A percentile compares a stretch with the other conserved stretches of the same genome.
These are phyloP conservation scores for Alternaria incomplexa DNA, from an alignment of 2,329 filamentous ascomycete genomes.

Conservation along the genomic window DNA sequence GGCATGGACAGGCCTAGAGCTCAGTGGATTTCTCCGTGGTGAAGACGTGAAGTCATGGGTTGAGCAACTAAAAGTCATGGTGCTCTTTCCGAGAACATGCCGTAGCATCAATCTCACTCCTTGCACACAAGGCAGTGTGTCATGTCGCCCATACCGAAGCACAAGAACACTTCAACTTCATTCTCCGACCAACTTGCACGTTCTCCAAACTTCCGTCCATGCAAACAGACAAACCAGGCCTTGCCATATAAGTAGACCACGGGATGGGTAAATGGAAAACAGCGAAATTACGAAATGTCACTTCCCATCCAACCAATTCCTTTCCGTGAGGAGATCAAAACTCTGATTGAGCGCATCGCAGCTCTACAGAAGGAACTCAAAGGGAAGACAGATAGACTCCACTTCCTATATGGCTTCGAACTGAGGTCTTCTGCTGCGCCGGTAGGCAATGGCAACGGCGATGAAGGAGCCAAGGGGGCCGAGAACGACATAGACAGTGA, in stretches of 20 bases:
- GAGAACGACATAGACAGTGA: not conserved
- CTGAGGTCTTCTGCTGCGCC: not conserved
- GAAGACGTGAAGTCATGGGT: not conserved
- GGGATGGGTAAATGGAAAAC: not conserved
- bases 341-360: not conserved
- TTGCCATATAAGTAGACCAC: not conserved
- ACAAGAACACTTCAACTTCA: not conserved
- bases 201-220: fast-evolving
- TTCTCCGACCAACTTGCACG: not conserved
- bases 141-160: not conserved
- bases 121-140: not conserved
- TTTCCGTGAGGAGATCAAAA: not conserved
- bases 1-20: not conserved
- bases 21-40: not conserved
- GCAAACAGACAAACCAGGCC: not conserved
- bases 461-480: not conserved
- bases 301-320: not conserved
- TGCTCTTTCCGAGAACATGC: not conserved
- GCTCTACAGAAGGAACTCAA: not conserved
- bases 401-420: not conserved
- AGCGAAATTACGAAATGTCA: not conserved
- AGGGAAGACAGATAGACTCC: not conserved
- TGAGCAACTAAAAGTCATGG: not conserved
- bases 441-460: not conserved
- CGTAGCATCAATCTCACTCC: not conserved